These are phyloP conservation scores for Hammondia hammondi DNA, from an alignment of 169 alveolate species.

Conservation along the genomic window DNA sequence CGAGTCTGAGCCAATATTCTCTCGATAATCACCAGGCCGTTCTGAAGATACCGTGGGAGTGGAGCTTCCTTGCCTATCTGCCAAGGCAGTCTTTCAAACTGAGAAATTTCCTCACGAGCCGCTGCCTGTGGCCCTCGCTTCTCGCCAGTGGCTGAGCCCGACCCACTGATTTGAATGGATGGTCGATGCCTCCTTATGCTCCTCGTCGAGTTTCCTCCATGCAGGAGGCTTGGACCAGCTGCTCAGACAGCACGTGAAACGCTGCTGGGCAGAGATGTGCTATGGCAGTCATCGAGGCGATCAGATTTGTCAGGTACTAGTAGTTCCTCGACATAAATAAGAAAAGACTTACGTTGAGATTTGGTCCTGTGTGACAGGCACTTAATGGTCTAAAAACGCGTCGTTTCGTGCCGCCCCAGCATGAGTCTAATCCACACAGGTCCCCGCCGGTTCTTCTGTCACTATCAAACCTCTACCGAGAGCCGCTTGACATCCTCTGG, in stretches of 20 bases:
- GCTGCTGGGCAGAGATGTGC: too few species aligned
- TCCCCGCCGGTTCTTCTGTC: too few species aligned
- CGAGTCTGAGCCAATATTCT: constrained; percentile 10
- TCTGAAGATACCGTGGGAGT: background rate
- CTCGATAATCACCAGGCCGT: background rate
- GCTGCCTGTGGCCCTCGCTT: background rate
- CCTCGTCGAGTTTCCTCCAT: background rate
- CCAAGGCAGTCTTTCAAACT: background rate
- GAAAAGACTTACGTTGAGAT: too few species aligned
- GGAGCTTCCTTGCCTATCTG: background rate
- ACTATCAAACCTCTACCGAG: too few species aligned
- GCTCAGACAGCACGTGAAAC: background rate
- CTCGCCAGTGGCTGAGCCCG: background rate
- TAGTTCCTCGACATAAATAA: too few species aligned
- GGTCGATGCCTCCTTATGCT: background rate
- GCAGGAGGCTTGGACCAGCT: constrained; percentile 25
- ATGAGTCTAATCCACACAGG: too few species aligned
- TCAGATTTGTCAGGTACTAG: too few species aligned
- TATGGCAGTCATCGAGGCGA: too few species aligned
- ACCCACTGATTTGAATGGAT: background rate
- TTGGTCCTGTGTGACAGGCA: too few species aligned
- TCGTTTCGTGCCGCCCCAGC: too few species aligned
- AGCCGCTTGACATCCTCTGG: too few species aligned
- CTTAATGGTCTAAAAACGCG: too few species aligned
- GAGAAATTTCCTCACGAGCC: background rate